Evolutionary conservation across 352 stramenopile genomes (phyloP), one percentile per base, ranked within the genome.

Genomic region (Albugo candida): DNA sequence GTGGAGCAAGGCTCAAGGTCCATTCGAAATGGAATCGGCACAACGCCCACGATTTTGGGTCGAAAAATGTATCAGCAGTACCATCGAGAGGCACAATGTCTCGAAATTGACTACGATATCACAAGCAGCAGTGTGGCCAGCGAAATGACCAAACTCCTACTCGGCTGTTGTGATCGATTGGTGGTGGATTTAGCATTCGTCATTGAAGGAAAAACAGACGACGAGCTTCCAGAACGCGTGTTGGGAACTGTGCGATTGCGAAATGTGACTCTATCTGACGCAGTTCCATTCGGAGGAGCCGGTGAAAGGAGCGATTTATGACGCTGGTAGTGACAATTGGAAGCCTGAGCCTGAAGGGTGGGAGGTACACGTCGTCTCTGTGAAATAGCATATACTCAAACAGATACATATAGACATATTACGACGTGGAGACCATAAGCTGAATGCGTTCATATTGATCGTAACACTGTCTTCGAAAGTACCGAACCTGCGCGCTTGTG

Each of bases 1-100:
- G 74, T 96, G 10, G 72, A 91, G 6, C 78, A 94, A 53, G 85
- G 82, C 16, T 86, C 77, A n/a, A 94, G 79, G 65, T 67, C 86
- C 10, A 88, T 95, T 18, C 70, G 75, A 1, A 71, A 88, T 27
- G 75, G 79, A 14, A 78, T 95, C 1, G 82, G 81, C 19, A 89
- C 76, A 8, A 95, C 86, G 11, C 85, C 85, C 0, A 78, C 82
- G 10, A 88, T 96, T 47, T 60, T 95, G 27, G 85, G 83, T 18
- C 92, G 77, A 24, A 95, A 95, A 62, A 67, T 94, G 16, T 71
- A 72, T 45, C 68, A 83, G 54, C 65, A 70, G n/a, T 91, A 85
- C 42, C 70, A 71, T 45, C 68, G 66, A 34, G 69, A 70, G 44
- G 64, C 60, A 31, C 60, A 81, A 37, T 91, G 72, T 52, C 52